Evolutionary conservation across 371 early-diverging fungal genomes (phyloP), one percentile per base, ranked within the genome.

Genomic region (Rhizopus delemar): DNA sequence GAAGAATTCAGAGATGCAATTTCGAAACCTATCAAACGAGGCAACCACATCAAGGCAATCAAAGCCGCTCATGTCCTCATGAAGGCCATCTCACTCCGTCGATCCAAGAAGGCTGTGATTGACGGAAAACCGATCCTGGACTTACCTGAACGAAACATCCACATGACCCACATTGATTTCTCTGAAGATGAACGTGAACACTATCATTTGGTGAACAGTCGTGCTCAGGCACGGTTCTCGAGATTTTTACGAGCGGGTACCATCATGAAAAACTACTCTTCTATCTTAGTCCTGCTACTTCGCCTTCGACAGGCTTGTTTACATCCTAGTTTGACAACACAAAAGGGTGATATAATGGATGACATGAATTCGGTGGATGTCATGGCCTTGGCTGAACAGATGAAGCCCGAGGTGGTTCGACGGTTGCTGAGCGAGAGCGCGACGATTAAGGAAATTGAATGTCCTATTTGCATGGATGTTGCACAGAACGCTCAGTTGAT

Each of bases 41-140:
- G 69, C 3, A 29, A 49, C 8, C 55, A 59, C 38, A 35, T 51
- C 4, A 55, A 55, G 16, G 79, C 73, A 4, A 62, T 84, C 56
- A 63, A 77, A 29, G 74, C 78, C 5, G 66, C 70, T 1, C 66
- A 66, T 35, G 50, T 68, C 5, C 35, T 74, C 3, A 53, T 75
- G 56, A 74, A 71, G 51, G 85, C 86, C 0, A 76, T 90, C 13
- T 74, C 84, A 45, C 68, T 92, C 7, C 81, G 92, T 39, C 76
- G 92, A 13, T 85, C 84, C 5, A 92, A 92, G 56, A 68, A 70
- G 16, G 72, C 74, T 12, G 48, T 56, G 50, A 72, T 89, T 9
- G 87, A 88, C 53, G 92, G 90, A 28, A 75, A 77, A 41, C 88
- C 88, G 15, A 80, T 92, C 38, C 64, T 92, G 4, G 46, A 71